Base-by-base conservation (phyloP, 805 yeast species). In the Lipomyces kockii region DNA sequence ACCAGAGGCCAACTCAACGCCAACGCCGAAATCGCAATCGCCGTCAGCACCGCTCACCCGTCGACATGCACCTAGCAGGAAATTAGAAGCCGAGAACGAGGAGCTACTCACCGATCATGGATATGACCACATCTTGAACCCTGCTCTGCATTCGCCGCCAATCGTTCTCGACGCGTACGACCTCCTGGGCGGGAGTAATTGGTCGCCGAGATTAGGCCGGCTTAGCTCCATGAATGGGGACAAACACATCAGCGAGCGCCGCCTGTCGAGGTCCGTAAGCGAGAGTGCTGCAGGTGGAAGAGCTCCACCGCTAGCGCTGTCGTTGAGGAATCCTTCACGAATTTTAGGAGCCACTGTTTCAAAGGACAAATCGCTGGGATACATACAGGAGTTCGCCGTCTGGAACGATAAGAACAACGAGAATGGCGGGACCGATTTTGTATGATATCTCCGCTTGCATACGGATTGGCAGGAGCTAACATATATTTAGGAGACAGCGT, bases 131-230 rank as follows among this genome's bases (percentile, higher is more conserved):
- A 17, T 52, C 32, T 6, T 29, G n/a, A 25, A 25, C 32, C 1
- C 29, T 11, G 7, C 32, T 6, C 56, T 0, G 17, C 27, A 53
- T 52, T 60, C 68, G 63, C 65, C 68, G 14, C 34, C 63, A 7
- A 62, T 66, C 55, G 58, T 62, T 17, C 60, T 66, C n/a, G 69
- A 66, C 29, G 43, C 46, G 34, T 46, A 49, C 29, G 62, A 60
- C 46, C 58, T 64, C 4, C 37, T 56, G 46, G 58, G 43, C 12
- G 22, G 14, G 11, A 53, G 20, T 17, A 4, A 51, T 17, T 22
- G 20, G 27, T 53, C 9, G 58, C 43, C 32, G 58, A 27, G 32
- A n/a, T 35, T 8, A 49, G 25, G 12, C 25, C 37, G 32, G n/a
- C 59, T 17, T 20, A 27, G 11, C 43, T 25, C 34, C 46, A 20